A percentile compares a stretch with the other conserved stretches of the same genome.
These are phyloP conservation scores for Termitomyces sp. DNA, from an alignment of 768 basidiomycete species.

Conservation along the genomic window DNA sequence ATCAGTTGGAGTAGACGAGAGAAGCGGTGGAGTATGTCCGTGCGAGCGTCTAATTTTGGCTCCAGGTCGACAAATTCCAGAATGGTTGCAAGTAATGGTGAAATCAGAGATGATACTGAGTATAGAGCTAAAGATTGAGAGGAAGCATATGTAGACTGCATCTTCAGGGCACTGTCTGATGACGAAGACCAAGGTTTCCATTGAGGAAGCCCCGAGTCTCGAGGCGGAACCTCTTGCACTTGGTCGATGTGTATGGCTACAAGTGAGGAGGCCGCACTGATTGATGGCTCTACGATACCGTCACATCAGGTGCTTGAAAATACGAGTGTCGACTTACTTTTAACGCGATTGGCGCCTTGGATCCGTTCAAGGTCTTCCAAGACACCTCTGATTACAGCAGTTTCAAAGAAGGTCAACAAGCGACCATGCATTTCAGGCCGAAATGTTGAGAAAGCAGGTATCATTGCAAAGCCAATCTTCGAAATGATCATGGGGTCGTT, in stretches of 20 bases:
- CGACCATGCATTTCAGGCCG: conserved; percentile 53
- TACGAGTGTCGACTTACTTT: conserved; percentile 3
- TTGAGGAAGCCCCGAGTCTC: conserved; percentile 4
- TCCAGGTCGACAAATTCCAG: conserved; percentile 48
- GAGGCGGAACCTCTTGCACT: conserved; percentile 26
- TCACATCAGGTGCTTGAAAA: not conserved
- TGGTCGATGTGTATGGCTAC: conserved; percentile 62
- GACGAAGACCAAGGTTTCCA: conserved; percentile 25
- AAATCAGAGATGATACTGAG: conserved; percentile 53
- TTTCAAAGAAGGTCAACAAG: conserved; percentile 65
- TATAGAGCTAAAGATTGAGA: conserved; percentile 50
- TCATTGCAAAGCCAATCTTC: conserved; percentile 58
- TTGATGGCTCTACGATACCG: conserved; percentile 3
- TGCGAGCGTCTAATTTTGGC: conserved; percentile 18
- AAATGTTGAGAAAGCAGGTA: conserved; percentile 75
- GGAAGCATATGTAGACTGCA: conserved; percentile 52
- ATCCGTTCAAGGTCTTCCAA: conserved; percentile 39
- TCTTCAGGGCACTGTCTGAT: conserved; percentile 13
- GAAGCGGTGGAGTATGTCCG: conserved; percentile 41
- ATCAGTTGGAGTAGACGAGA: conserved; percentile 50
- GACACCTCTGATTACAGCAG: conserved; percentile 46
- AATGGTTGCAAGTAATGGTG: conserved; percentile 58
- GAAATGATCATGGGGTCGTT: conserved; percentile 47
- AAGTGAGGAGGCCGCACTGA: conserved; percentile 25
- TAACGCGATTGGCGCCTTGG: conserved; percentile 21